phyloP scores from a whole-genome alignment of 148 eudicot genomes.

The Persicaria tinctoria region DNA sequence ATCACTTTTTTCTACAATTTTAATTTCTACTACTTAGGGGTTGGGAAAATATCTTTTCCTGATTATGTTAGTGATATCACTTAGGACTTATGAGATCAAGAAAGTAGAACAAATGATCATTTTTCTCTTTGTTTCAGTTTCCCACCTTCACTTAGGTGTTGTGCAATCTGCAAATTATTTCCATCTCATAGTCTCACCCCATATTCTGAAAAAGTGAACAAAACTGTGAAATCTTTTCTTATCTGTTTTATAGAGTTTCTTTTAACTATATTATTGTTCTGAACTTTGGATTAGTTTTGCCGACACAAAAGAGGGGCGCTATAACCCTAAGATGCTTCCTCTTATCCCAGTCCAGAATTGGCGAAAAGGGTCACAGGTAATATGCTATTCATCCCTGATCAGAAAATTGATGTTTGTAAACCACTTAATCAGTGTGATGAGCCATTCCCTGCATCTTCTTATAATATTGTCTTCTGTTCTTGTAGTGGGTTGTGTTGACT shows the following conservation, averaged over 20 bases:
- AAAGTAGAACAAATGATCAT: background rate
- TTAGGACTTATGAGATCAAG: background rate
- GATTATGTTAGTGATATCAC: background rate
- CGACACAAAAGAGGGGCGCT: slow-evolving; percentile 87
- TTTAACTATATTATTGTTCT: background rate
- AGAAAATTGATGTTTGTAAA: background rate
- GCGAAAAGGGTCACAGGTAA: slow-evolving; percentile 98
- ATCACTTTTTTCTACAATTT: background rate
- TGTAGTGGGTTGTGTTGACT: slow-evolving; percentile 87
- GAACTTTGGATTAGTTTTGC: slow-evolving; percentile 49
- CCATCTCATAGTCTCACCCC: background rate
- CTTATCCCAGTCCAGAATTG: slow-evolving; percentile 60
- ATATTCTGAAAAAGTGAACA: background rate
- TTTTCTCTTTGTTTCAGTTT: background rate
- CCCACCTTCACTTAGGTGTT: background rate
- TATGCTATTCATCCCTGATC: background rate
- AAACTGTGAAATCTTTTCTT: background rate
- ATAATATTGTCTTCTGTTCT: slow-evolving; percentile 13
- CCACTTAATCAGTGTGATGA: background rate
- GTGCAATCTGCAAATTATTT: background rate
- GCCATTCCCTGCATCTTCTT: slow-evolving; percentile 15
- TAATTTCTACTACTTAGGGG: background rate
- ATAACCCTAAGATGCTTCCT: slow-evolving; percentile 90
- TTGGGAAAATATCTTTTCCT: background rate
- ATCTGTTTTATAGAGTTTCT: background rate